Conservation (phyloP, 331 rosid genomes). For the Arachis monticola region DNA sequence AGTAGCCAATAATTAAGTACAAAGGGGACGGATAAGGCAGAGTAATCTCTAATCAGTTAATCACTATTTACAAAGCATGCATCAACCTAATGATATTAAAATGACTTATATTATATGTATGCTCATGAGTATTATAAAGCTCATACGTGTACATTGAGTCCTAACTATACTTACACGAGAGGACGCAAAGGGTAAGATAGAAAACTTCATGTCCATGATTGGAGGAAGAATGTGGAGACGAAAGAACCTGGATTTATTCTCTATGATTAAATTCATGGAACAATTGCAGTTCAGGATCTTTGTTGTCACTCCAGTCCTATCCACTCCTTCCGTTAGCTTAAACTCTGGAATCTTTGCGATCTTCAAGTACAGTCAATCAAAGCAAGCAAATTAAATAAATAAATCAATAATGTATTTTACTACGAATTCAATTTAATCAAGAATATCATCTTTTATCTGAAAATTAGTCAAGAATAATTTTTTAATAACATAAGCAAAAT, state of each 20-base stretch:
- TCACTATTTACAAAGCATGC: too few relatives aligned
- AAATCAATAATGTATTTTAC: too few relatives aligned
- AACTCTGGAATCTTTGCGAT: constrained; percentile 61
- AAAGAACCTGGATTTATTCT: constrained; percentile 83
- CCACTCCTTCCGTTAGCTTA: constrained; percentile 87
- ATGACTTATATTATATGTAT: too few relatives aligned
- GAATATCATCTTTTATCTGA: neutral
- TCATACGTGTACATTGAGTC: too few relatives aligned
- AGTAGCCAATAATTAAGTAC: too few relatives aligned
- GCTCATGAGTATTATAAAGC: too few relatives aligned
- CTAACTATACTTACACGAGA: constrained; percentile 55
- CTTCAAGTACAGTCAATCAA: constrained; percentile 40
- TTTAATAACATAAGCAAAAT: neutral
- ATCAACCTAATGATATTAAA: too few relatives aligned
- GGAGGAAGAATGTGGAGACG: constrained; percentile 85
- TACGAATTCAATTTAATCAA: too few relatives aligned
- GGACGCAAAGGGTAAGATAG: constrained; percentile 65
- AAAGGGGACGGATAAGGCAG: too few relatives aligned
- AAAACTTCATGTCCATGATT: constrained; percentile 59
- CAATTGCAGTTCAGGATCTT: constrained; percentile 72
- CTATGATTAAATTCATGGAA: constrained; percentile 58
- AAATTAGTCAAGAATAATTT: neutral
- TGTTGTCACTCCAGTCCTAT: constrained; percentile 79
- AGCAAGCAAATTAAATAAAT: neutral
- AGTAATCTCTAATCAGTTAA: too few relatives aligned